These are phyloP conservation scores for Lotmaria passim DNA, from an alignment of 208 protist genomes.

Conservation along the genomic window DNA sequence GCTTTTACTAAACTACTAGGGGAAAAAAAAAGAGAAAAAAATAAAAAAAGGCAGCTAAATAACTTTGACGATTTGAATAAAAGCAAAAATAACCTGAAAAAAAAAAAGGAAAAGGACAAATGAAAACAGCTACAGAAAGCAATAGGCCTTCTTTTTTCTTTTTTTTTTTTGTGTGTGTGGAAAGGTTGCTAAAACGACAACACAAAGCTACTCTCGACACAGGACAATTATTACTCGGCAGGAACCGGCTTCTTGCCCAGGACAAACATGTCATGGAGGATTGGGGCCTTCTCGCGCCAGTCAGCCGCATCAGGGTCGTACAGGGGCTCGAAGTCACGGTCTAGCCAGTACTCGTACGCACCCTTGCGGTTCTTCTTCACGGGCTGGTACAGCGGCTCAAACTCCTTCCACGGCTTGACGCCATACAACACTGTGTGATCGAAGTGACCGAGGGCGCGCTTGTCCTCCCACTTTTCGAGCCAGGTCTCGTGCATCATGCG, in stretches of 20 bases:
- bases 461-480: constrained; percentile 92
- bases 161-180: constrained; percentile 20
- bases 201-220: background rate
- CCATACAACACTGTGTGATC: constrained; percentile 89
- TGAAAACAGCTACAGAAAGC: background rate
- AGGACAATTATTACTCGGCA: constrained; percentile 10
- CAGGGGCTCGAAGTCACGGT: constrained; percentile 85
- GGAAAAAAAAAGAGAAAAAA: no score
- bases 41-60: constrained; percentile 20
- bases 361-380: constrained; percentile 91
- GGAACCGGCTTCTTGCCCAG: constrained; percentile 87
- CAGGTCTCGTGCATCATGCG: constrained; percentile 88
- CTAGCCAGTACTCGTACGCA: constrained; percentile 91
- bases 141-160: background rate
- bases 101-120: constrained; percentile 4
- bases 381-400: constrained; percentile 89
- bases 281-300: constrained; percentile 86
- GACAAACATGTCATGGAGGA: constrained; percentile 91
- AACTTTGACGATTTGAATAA: constrained; percentile 12
- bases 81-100: background rate
- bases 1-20: constrained; percentile 6
- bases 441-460: constrained; percentile 87
- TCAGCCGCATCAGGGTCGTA: constrained; percentile 78
- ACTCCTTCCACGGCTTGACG: constrained; percentile 89
- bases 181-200: background rate